Evolutionary conservation across 2,329 filamentous ascomycete species (phyloP), one percentile per base, ranked within the genome.

Genomic region (Ophiostoma australiae): DNA sequence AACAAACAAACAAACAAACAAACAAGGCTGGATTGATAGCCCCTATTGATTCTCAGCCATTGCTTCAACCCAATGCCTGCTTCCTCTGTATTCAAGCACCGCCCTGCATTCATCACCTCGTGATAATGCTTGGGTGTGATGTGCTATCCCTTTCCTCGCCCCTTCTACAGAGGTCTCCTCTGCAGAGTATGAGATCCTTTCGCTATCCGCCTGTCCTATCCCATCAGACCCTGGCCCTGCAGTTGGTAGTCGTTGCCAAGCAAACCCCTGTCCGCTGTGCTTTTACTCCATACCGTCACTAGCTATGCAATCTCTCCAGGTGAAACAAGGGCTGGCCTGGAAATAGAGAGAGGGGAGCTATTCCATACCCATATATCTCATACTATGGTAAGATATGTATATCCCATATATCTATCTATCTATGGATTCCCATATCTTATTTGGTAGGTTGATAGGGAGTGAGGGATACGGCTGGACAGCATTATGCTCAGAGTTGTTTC

Each of bases 231-330:
- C 44, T 48, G 44, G 17, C 7, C 41, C 44, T 48, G 20, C 44
- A 8, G 17, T n/a, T 48, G 17, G 41, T 17, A 48, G 44, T 20
- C 44, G 5, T 20, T 48, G 52, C 17, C 44, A 17, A 48, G 44
- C 44, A 48, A 6, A 17, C 17, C 52, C 52, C 52, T 58, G 52
- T 27, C 44, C 52, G 11, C 52, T 15, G 44, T 48, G 44, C 23
- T 23, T 27, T 27, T 11, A 27, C 11, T 23, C 23, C 52, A 13
- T 13, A 7, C n/a, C 13, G 3, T 58, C 58, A 27, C 23, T 63
- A 27, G 58, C 27, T 63, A 23, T 63, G 27, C 27, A 63, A 63
- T 63, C 15, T 63, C 58, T 63, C 58, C 58, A 63, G 58, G 58
- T 63, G 58, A 63, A 63, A 63, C 58, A 63, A 1, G 23, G 58